Conservation (phyloP, 2,329 filamentous ascomycete species). For the Arthrobotrys conoides region DNA sequence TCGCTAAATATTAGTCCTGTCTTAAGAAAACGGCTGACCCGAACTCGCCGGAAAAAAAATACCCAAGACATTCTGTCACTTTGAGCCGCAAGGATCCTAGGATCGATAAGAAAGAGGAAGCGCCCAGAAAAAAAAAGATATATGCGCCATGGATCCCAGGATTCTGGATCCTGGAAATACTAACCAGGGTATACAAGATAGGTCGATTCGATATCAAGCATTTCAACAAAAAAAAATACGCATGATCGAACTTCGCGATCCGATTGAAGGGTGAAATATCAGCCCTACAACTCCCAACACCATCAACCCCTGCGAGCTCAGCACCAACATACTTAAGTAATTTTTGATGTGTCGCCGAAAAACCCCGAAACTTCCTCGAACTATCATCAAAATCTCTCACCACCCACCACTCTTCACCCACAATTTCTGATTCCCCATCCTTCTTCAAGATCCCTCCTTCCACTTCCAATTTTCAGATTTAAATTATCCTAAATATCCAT, state of each 20-base stretch:
- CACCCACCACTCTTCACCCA: background rate
- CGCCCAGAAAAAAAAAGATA: background rate
- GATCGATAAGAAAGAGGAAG: background rate
- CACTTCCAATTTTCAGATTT: background rate
- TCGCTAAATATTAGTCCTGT: slow-evolving; percentile 43
- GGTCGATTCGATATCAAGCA: slow-evolving; percentile 38
- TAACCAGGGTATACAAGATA: background rate
- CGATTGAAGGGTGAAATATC: background rate
- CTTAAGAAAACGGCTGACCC: background rate
- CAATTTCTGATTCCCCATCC: background rate
- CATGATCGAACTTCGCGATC: background rate
- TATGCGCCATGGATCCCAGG: slow-evolving; percentile 7
- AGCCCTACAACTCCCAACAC: slow-evolving; percentile 22
- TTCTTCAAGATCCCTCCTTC: background rate
- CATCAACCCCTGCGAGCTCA: background rate
- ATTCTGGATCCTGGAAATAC: background rate
- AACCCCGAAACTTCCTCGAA: background rate
- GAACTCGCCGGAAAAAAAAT: slow-evolving; percentile 5
- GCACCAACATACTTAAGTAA: too few relatives aligned
- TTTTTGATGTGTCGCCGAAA: too few relatives aligned
- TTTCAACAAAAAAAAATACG: slow-evolving; percentile 37
- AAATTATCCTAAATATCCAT: background rate
- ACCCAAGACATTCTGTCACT: background rate
- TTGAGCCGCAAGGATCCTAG: slow-evolving; percentile 4
- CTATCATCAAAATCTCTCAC: too few relatives aligned